Percentiles rank a stretch among this genome's conserved stretches.
These are phyloP conservation scores for Eragrostis tef DNA, from an alignment of 202 grass and related monocot species.

Conservation along the genomic window DNA sequence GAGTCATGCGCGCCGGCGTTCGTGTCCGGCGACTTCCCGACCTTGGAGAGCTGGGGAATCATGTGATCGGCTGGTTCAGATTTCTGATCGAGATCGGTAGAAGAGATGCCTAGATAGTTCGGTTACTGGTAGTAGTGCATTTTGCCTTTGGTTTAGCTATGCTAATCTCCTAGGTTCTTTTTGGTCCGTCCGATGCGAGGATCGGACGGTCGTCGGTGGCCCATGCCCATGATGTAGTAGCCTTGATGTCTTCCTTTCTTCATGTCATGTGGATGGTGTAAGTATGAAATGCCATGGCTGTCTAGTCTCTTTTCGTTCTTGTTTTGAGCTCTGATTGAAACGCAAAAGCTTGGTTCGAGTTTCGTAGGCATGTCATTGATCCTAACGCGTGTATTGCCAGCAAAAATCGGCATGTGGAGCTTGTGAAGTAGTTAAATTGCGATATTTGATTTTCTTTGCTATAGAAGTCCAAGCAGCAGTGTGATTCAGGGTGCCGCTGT, in stretches of 20 bases:
- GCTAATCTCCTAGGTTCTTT: neutral
- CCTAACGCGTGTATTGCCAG: no score
- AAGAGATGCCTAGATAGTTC: neutral
- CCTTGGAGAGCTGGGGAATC: slow-evolving; percentile 77
- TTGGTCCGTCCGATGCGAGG: neutral
- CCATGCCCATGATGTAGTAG: neutral
- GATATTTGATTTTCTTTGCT: no score
- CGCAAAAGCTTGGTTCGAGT: no score
- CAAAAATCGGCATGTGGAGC: no score
- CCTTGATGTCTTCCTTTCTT: no score
- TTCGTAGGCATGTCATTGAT: no score
- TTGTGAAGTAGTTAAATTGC: no score
- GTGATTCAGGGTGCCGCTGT: neutral
- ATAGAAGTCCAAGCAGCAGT: no score
- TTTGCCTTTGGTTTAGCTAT: neutral
- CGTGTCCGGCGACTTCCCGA: slow-evolving; percentile 51
- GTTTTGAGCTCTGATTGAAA: neutral
- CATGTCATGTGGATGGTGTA: neutral
- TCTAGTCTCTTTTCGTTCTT: neutral
- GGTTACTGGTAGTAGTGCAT: neutral
- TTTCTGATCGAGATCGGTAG: neutral
- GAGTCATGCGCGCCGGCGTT: slow-evolving; percentile 22
- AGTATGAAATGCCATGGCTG: no score
- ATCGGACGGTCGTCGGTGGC: neutral
- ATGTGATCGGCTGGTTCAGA: slow-evolving; percentile 27